Evolutionary conservation across 768 basidiomycete species (phyloP).

Genomic region (Bullera alba): DNA sequence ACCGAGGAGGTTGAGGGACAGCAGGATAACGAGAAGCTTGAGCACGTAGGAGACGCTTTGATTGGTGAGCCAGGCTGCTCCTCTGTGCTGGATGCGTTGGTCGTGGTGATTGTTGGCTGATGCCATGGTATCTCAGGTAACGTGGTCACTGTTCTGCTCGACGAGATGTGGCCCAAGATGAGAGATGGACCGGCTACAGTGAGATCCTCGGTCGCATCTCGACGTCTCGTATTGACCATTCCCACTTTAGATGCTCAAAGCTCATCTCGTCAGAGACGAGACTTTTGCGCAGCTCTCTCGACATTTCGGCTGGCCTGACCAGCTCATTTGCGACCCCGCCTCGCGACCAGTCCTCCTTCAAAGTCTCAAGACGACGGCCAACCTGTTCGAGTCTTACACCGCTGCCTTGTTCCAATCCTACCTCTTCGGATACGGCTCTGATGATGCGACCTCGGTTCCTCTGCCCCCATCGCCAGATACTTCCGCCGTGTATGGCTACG

Average conservation of each 20-base stretch:
- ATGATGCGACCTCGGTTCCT: background rate
- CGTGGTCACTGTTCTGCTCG: constrained; percentile 22
- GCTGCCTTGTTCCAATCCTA: constrained; percentile 31
- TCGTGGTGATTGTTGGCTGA: background rate
- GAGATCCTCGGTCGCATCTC: constrained; percentile 1
- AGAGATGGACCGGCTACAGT: constrained; percentile 27
- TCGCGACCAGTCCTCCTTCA: constrained; percentile 3
- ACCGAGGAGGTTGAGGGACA: background rate
- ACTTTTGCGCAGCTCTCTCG: constrained; percentile 24
- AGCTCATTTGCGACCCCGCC: constrained; percentile 12
- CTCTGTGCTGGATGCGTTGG: background rate
- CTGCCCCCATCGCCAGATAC: background rate
- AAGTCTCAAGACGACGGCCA: constrained; percentile 19
- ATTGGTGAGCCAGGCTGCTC: constrained; percentile 4
- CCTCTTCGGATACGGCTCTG: background rate
- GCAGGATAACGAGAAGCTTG: constrained; percentile 2
- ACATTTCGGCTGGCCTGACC: constrained; percentile 18
- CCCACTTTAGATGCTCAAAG: constrained; percentile 20
- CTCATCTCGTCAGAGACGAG: constrained; percentile 23
- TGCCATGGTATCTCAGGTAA: constrained; percentile 2
- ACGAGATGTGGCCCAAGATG: constrained; percentile 30
- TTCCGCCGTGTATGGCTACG: background rate
- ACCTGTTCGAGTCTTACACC: constrained; percentile 37
- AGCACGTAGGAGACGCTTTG: constrained; percentile 3
- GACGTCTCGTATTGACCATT: background rate